Conservation (phyloP, 1,284 basidiomycete species). For the Wallemia hederae region DNA sequence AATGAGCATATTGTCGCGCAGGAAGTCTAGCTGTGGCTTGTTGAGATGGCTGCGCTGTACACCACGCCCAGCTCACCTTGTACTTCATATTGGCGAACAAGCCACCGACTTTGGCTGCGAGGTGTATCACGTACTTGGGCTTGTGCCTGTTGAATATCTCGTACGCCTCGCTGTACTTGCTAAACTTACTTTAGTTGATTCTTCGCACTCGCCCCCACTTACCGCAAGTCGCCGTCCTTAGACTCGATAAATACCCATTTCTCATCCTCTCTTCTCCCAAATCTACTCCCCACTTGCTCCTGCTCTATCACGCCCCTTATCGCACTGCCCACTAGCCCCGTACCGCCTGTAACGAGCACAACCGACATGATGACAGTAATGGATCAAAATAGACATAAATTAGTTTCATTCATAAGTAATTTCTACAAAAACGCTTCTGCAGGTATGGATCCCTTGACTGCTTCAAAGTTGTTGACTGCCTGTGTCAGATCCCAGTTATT, state of each 20-base stretch:
- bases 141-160: constrained; percentile 51
- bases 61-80: constrained; percentile 25
- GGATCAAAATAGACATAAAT: too few relatives aligned
- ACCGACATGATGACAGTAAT: background rate
- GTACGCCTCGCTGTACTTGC: constrained; percentile 9
- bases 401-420: too few relatives aligned
- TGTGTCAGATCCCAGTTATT: background rate
- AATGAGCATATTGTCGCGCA: constrained; percentile 65
- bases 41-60: background rate
- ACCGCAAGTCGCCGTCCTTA: constrained; percentile 48
- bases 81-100: constrained; percentile 72
- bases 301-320: constrained; percentile 45
- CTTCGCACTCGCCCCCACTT: constrained; percentile 7
- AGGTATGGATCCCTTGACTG: background rate
- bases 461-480: background rate
- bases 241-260: constrained; percentile 55
- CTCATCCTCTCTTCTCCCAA: constrained; percentile 41
- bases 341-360: constrained; percentile 38
- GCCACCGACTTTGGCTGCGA: constrained; percentile 36
- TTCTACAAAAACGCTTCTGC: background rate
- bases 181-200: background rate
- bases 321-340: constrained; percentile 55
- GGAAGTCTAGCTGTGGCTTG: constrained; percentile 34
- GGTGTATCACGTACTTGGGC: constrained; percentile 68
- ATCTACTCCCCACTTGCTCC: constrained; percentile 42